phyloP scores from a whole-genome alignment of 352 stramenopile species.

The Pythium brassicae region DNA sequence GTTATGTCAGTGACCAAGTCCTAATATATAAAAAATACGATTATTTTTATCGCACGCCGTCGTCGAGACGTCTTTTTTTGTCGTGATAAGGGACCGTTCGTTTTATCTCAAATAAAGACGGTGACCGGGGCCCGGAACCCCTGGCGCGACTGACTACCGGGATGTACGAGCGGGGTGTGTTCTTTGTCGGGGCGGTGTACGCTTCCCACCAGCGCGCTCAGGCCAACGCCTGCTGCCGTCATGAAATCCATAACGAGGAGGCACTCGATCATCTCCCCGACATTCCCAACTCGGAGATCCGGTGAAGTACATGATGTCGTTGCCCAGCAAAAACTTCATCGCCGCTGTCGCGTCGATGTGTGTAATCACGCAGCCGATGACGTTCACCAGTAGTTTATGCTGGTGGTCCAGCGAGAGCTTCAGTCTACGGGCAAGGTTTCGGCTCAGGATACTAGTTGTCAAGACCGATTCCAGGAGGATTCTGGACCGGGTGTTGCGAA shows the following conservation, averaged over 20 bases:
- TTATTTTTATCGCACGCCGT: no score
- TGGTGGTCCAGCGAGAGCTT: constrained; percentile 10
- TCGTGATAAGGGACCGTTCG: no score
- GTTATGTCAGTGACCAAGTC: no score
- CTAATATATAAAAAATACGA: no score
- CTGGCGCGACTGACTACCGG: not conserved
- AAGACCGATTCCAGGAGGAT: constrained; percentile 22
- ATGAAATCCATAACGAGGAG: constrained; percentile 31
- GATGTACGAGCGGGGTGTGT: not conserved
- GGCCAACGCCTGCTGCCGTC: constrained; percentile 14
- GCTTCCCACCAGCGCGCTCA: constrained; percentile 9
- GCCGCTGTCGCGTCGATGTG: constrained; percentile 9
- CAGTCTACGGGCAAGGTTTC: constrained; percentile 22
- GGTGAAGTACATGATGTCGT: constrained; percentile 14
- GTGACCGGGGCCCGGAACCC: not conserved
- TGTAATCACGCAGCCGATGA: constrained; percentile 11
- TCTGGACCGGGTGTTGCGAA: constrained; percentile 10
- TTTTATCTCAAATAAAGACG: no score
- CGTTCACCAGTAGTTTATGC: not conserved
- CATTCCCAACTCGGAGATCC: constrained; percentile 20
- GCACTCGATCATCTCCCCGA: constrained; percentile 21
- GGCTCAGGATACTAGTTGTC: constrained; percentile 22
- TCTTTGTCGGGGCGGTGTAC: not conserved
- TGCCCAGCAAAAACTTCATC: constrained; percentile 21
- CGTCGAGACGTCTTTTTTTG: no score